Evolutionary conservation across 1,284 basidiomycete species (phyloP).

Genomic region (Tilletiopsis washingtonensis): DNA sequence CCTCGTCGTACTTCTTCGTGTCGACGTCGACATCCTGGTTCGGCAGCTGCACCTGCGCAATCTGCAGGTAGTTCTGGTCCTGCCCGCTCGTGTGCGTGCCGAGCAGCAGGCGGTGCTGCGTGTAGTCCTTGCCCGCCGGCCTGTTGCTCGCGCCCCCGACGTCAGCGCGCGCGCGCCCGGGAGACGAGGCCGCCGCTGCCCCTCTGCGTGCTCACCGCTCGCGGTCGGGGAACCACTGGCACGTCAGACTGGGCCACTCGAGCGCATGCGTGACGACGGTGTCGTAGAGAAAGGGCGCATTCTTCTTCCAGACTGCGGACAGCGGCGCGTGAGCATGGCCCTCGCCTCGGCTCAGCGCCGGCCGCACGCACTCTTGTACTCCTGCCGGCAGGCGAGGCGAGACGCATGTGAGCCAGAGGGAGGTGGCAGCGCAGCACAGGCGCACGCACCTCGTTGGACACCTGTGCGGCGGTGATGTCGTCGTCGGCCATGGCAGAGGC

Average conservation of each 20-base stretch:
- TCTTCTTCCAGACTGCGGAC: constrained; percentile 43
- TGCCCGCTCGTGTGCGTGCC: constrained; percentile 96
- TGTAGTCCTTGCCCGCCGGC: constrained; percentile 80
- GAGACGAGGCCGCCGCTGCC: too few species aligned
- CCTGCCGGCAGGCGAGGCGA: neutral
- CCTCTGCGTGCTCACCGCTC: constrained; percentile 53
- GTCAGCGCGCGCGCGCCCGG: too few species aligned
- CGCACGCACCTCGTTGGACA: neutral
- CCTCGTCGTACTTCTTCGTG: constrained; percentile 78
- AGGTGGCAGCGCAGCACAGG: neutral
- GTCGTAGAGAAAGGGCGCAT: constrained; percentile 75
- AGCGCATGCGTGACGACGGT: constrained; percentile 93
- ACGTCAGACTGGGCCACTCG: constrained; percentile 95
- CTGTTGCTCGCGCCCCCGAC: constrained; percentile 48
- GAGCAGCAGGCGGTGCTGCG: constrained; percentile 82
- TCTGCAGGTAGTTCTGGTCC: constrained; percentile 90
- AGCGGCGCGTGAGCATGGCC: neutral
- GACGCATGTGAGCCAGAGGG: neutral
- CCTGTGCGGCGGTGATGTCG: neutral
- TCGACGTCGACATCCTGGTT: constrained; percentile 64
- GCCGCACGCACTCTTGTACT: neutral
- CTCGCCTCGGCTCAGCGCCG: neutral
- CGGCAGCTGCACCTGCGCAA: constrained; percentile 81
- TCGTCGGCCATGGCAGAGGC: too few species aligned
- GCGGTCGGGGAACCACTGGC: constrained; percentile 98